Evolutionary conservation across 2,329 filamentous ascomycete species (phyloP).

Genomic region (Drechslera avenae): DNA sequence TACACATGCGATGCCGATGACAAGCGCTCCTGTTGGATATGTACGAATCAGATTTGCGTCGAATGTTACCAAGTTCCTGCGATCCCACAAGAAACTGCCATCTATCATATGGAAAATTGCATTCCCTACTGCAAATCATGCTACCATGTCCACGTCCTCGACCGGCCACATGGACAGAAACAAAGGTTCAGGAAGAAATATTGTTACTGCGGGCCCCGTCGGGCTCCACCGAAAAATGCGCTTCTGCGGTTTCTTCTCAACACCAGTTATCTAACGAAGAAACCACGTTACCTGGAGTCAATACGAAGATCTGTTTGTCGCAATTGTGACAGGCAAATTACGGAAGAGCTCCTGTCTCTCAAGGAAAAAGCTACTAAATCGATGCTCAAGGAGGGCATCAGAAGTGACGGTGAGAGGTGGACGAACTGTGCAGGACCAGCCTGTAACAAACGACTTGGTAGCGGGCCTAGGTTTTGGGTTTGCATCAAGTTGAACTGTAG

Average conservation of each 20-base stretch:
- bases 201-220: conserved; percentile 24
- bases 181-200: background rate
- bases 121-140: conserved; percentile 30
- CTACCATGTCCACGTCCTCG: conserved; percentile 17
- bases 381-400: conserved; percentile 20
- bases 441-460: conserved; percentile 18
- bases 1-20: conserved; percentile 25
- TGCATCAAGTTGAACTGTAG: conserved; percentile 14
- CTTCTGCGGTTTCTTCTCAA: background rate
- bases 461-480: conserved; percentile 35
- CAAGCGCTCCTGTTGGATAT: conserved; percentile 29
- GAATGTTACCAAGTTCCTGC: conserved; percentile 16
- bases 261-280: background rate
- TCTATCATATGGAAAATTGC: conserved; percentile 31
- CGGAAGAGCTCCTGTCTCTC: conserved; percentile 12
- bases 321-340: conserved; percentile 14
- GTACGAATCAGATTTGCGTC: conserved; percentile 27
- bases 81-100: conserved; percentile 12
- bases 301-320: conserved; percentile 16
- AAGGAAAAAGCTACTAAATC: conserved; percentile 16
- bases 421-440: conserved; percentile 12
- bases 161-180: background rate
- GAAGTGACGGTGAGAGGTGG: conserved; percentile 11
- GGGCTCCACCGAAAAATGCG: background rate
- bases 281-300: background rate